Evolutionary conservation across 176 grass and related monocot species (phyloP).

Genomic region (Canna indica): DNA sequence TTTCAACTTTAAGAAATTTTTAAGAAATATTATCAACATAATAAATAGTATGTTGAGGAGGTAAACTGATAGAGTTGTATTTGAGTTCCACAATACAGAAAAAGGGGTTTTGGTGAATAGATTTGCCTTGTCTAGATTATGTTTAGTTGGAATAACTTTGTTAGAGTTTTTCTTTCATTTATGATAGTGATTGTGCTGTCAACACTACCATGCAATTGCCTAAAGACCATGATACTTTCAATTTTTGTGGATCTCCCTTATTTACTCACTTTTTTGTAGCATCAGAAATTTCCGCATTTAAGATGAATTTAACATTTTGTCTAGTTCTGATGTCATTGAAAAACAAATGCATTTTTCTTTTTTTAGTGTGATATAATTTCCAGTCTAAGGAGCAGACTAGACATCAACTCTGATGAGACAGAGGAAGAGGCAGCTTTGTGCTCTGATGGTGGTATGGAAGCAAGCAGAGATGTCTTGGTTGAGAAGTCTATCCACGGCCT

Average conservation of each 20-base stretch:
- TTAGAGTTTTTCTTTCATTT: neutral
- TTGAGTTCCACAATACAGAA: no score
- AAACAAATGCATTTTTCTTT: conserved; percentile 12
- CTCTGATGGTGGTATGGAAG: neutral
- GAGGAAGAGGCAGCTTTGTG: conserved; percentile 34
- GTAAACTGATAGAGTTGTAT: no score
- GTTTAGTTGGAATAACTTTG: neutral
- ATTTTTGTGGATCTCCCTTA: neutral
- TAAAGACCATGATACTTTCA: neutral
- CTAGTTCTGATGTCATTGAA: neutral
- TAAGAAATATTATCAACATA: no score
- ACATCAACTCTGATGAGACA: conserved; percentile 64
- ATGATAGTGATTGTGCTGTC: neutral
- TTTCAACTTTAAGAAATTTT: neutral
- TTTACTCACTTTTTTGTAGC: neutral
- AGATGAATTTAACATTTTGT: neutral
- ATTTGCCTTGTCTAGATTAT: neutral
- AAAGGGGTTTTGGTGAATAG: no score
- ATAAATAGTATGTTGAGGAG: no score
- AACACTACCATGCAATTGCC: neutral
- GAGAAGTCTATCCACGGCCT: conserved; percentile 41
- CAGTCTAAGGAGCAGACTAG: conserved; percentile 71
- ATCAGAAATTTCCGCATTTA: neutral
- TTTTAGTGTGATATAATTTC: conserved; percentile 56
- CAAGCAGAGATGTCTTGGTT: conserved; percentile 22